A percentile compares a stretch with the other conserved stretches of the same genome.
Conservation (phyloP, 768 basidiomycete genomes). For the Podaxis rugospora region DNA sequence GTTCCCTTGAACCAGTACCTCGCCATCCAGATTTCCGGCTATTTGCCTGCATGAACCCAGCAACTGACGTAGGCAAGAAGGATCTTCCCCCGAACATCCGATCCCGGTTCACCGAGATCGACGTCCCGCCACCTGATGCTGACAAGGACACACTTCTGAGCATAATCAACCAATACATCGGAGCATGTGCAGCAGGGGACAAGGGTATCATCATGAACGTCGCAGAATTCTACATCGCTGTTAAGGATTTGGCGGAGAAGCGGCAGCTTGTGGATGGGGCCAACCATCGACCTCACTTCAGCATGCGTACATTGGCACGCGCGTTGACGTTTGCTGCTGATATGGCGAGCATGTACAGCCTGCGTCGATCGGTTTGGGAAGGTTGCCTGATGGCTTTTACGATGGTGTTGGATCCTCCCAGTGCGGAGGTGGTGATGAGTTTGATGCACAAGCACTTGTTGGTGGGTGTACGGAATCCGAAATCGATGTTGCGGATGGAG, state of each 20-base stretch:
- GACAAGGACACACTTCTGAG: slow-evolving; percentile 85
- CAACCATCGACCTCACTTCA: slow-evolving; percentile 91
- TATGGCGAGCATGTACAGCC: slow-evolving; percentile 67
- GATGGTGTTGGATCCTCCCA: slow-evolving; percentile 80
- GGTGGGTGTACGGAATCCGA: slow-evolving; percentile 72
- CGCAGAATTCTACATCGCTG: slow-evolving; percentile 82
- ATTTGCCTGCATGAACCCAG: slow-evolving; percentile 99
- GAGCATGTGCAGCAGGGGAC: slow-evolving; percentile 76
- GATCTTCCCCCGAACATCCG: slow-evolving; percentile 91
- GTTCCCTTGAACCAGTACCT: slow-evolving; percentile 82
- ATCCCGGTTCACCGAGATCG: slow-evolving; percentile 90
- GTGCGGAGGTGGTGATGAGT: slow-evolving; percentile 58
- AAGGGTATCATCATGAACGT: slow-evolving; percentile 85
- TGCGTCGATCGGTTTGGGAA: slow-evolving; percentile 90
- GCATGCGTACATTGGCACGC: slow-evolving; percentile 92
- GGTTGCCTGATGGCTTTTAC: slow-evolving; percentile 98
- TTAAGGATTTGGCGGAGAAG: slow-evolving; percentile 69
- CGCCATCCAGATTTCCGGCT: slow-evolving; percentile 95
- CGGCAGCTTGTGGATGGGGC: slow-evolving; percentile 89
- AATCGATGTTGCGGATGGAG: slow-evolving; percentile 68
- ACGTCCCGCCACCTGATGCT: slow-evolving; percentile 90
- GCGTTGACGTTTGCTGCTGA: slow-evolving; percentile 89
- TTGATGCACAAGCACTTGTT: slow-evolving; percentile 79
- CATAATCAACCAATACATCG: slow-evolving; percentile 89
- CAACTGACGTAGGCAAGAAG: slow-evolving; percentile 97